Percentiles rank a stretch among this genome's conserved stretches.
Conservation (phyloP, 2,329 filamentous ascomycete genomes). For the Xylogone sp. region DNA sequence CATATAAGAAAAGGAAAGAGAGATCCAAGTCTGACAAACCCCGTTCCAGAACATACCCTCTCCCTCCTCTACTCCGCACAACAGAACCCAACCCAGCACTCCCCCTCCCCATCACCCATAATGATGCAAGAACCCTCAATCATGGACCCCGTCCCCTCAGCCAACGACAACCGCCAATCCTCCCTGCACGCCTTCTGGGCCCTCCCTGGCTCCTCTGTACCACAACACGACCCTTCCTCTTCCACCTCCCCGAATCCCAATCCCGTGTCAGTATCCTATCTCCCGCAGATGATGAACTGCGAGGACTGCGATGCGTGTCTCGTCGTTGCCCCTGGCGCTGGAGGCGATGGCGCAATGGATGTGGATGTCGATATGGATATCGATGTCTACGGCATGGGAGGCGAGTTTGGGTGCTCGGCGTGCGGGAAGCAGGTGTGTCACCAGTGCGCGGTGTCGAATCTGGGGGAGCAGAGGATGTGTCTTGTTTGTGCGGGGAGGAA, state of each 20-base stretch:
- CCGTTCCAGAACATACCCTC: constrained; percentile 48
- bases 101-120: too few species aligned
- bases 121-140: constrained; percentile 8
- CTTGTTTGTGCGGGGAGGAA: constrained; percentile 44
- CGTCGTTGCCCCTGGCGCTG: constrained; percentile 6
- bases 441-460: constrained; percentile 54
- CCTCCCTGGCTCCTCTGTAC: too few species aligned
- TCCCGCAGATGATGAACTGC: constrained; percentile 37
- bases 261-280: constrained; percentile 12
- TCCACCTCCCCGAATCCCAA: constrained; percentile 8
- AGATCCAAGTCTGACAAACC: not conserved
- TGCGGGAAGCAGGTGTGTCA: constrained; percentile 56
- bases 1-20: constrained; percentile 9
- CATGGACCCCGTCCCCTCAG: constrained; percentile 12
- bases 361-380: constrained; percentile 36
- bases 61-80: constrained; percentile 56
- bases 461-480: constrained; percentile 51
- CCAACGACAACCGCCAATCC: constrained; percentile 34
- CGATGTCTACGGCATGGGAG: constrained; percentile 34
- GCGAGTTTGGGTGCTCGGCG: constrained; percentile 38
- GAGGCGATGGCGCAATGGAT: constrained; percentile 37
- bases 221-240: constrained; percentile 17
- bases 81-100: constrained; percentile 23
- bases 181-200: constrained; percentile 61
- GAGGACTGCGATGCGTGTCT: constrained; percentile 48